A percentile compares a stretch with the other conserved stretches of the same genome.
Conservation (phyloP, 306 rosid genomes). For the Arachis stenosperma region DNA sequence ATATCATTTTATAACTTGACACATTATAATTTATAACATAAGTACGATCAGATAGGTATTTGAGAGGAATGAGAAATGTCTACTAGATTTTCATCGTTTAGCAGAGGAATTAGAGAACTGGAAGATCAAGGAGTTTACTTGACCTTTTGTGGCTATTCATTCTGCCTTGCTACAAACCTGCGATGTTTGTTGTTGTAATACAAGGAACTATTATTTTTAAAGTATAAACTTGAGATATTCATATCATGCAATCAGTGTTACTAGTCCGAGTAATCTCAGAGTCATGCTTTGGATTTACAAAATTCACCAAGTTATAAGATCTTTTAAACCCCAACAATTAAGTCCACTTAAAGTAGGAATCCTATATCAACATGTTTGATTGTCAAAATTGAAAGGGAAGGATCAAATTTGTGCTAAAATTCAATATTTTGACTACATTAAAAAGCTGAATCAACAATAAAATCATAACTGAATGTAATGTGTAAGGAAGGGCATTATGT, state of each 20-base stretch:
- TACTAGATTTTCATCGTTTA: constrained; percentile 22
- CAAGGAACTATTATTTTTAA: constrained; percentile 12
- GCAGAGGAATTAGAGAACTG: neutral
- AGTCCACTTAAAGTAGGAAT: neutral
- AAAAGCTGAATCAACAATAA: constrained; percentile 14
- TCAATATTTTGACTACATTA: constrained; percentile 3
- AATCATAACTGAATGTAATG: neutral
- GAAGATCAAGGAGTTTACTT: neutral
- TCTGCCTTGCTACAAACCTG: neutral
- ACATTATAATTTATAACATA: neutral
- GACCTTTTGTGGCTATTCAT: constrained; percentile 31
- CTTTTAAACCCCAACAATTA: neutral
- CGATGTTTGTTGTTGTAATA: neutral
- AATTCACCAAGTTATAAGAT: neutral
- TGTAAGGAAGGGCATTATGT: neutral
- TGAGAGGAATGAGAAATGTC: constrained; percentile 27
- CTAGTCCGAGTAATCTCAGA: neutral
- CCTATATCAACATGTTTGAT: neutral
- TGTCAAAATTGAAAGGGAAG: neutral
- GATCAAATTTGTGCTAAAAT: neutral
- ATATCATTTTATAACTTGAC: constrained; percentile 22
- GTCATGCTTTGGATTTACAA: neutral
- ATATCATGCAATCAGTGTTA: constrained; percentile 1
- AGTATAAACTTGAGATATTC: constrained; percentile 13
- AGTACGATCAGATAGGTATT: constrained; percentile 4